phyloP scores from a whole-genome alignment of 1,139 yeast species.

The Hyphopichia burtonii region DNA sequence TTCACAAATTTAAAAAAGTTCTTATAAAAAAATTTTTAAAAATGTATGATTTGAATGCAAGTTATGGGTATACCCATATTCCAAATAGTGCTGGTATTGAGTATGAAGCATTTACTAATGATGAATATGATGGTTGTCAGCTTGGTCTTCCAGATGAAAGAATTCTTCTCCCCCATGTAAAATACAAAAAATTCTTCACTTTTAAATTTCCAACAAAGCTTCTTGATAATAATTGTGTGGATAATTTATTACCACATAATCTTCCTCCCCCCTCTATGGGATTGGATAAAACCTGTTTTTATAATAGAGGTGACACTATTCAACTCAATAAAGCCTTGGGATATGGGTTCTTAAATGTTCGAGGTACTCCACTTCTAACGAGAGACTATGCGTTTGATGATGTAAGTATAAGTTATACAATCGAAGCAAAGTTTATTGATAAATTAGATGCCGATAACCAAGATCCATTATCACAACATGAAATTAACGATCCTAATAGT shows the following conservation, averaged over 20 bases:
- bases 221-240: constrained; percentile 57
- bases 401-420: constrained; percentile 41
- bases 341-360: constrained; percentile 37
- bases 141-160: constrained; percentile 56
- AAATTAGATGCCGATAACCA: constrained; percentile 24
- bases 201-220: constrained; percentile 61
- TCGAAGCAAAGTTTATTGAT: constrained; percentile 46
- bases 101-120: constrained; percentile 43
- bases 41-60: constrained; percentile 49
- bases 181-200: constrained; percentile 62
- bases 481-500: constrained; percentile 38
- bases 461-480: constrained; percentile 32
- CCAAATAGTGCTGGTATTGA: constrained; percentile 52
- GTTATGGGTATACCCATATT: constrained; percentile 42
- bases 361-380: constrained; percentile 46
- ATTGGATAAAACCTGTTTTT: constrained; percentile 45
- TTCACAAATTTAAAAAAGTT: constrained; percentile 27
- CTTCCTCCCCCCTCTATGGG: constrained; percentile 69
- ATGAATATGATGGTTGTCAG: constrained; percentile 45
- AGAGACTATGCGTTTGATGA: constrained; percentile 44
- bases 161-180: constrained; percentile 47
- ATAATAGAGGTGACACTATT: constrained; percentile 33
- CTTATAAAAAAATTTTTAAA: constrained; percentile 45
- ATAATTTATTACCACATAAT: constrained; percentile 52
- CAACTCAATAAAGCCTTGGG: constrained; percentile 45